Base-by-base conservation (phyloP, 2,329 filamentous ascomycete species). In the Botrytis cinerea region DNA sequence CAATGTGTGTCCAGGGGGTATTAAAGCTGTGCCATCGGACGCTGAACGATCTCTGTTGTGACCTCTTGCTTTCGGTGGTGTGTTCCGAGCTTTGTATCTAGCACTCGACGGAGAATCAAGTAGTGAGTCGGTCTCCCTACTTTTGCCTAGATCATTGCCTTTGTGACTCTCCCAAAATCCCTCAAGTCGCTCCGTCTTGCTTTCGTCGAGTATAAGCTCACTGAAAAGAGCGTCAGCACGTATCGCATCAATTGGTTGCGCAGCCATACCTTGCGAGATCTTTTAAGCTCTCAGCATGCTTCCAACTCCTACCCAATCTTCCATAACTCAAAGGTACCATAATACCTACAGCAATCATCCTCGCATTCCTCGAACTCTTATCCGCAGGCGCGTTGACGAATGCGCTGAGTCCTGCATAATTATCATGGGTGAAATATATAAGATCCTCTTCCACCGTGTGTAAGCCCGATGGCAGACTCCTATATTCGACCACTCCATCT, bases 401-500 rank as follows among this genome's bases (percentile, higher is more conserved):
- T 43, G 95, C 94, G 84, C 94, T 97, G 78, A 98, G 87, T 43
- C 96, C 96, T 8, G 94, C 95, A 84, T 94, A 91, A 66, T 89
- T 85, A 75, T 89, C 91, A 80, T 98, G 94, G 61, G 97, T 91
- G 82, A 98, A 99, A 85, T 98, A 99, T 79, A 94, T 93, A 70
- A 98, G 86, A 82, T 99, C 96, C 77, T 95, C 90, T 46, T 91
- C 86, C 32, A 98, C 93, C 73, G 93, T 92, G 83, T 99, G 96
- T 68, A 98, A 83, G 38, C 96, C 96, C 0, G 95, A 98, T 3
- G 96, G 96, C 64, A 99, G 87, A 75, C 94, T 97, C 84, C 98
- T 98, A 87, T 94, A 99, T 83, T 99, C 96, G 79, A 98, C 94
- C 38, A 92, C 90, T 72, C 94, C 94, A 78, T 97, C 93, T 67